Evolutionary conservation across 805 yeast species (phyloP).

Genomic region (Brettanomyces naardenensis): DNA sequence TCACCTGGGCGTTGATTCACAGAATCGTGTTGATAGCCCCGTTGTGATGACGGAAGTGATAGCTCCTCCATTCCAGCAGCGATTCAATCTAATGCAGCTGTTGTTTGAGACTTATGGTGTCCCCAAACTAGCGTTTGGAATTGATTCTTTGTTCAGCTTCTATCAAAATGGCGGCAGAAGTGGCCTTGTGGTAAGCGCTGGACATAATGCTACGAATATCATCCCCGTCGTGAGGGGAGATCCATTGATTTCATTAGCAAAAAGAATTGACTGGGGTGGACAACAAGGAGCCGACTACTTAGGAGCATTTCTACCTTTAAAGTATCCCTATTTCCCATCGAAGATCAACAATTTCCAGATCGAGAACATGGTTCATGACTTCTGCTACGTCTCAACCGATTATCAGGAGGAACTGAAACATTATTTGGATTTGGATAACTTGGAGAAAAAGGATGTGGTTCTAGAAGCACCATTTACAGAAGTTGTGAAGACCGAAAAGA

Average conservation of each 20-base stretch:
- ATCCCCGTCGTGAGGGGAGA: conserved; percentile 74
- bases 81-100: conserved; percentile 70
- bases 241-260: conserved; percentile 59
- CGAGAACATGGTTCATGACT: conserved; percentile 60
- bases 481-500: conserved; percentile 58
- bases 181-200: conserved; percentile 79
- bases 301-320: conserved; percentile 56
- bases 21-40: conserved; percentile 63
- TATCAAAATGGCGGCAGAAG: conserved; percentile 48
- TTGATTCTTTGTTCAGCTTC: conserved; percentile 76
- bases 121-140: conserved; percentile 71
- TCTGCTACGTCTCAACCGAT: conserved; percentile 67
- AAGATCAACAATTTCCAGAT: conserved; percentile 58
- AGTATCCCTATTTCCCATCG: conserved; percentile 88
- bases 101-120: conserved; percentile 77
- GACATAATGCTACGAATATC: conserved; percentile 73
- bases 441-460: conserved; percentile 66
- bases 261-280: conserved; percentile 92
- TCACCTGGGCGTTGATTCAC: conserved; percentile 59
- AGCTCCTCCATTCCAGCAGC: conserved; percentile 62
- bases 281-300: conserved; percentile 59
- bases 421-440: conserved; percentile 50
- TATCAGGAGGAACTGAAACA: conserved; percentile 55
- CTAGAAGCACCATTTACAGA: conserved; percentile 77
- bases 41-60: conserved; percentile 72